Evolutionary conservation across 306 rosid species (phyloP), one percentile per base, ranked within the genome.

Genomic region (Erythrophleum fordii): DNA sequence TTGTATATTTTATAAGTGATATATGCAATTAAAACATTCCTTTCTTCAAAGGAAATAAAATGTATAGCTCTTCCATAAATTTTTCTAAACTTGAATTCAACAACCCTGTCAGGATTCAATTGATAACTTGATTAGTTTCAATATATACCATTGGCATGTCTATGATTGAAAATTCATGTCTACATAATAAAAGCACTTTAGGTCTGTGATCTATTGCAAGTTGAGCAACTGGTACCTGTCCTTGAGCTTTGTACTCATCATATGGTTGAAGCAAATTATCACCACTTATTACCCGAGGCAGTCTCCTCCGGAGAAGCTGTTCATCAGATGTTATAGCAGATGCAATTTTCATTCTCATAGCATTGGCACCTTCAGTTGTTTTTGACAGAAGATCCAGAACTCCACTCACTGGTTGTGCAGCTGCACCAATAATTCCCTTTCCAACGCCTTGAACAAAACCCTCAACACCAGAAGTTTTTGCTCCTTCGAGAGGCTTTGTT

Each of bases 361-460:
- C 99, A 88, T 95, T 95, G 76, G 99, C 99, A 79, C 99, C 99
- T 90, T 95, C 98, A 0, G 99, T 95, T 23, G 99, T 95, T 86
- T 95, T 95, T 56, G 98, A 95, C 80, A 95, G 84, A 82, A 95
- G 99, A 90, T 95, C 98, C 66, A 95, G 72, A 85, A 95, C 99
- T 66, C 99, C 99, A 73, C 99, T 95, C 75, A 95, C 94, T 61
- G 99, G 99, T 76, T 95, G 99, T 16, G 99, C 98, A 82, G 99
- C 99, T 49, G 94, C 99, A 73, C 99, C 99, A 65, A 95, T 93
- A 77, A 95, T 88, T 73, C 99, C 99, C 88, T 90, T 95, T 61
- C 99, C 99, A 87, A 95, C 97, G 72, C 99, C 99, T 89, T 95
- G 99, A 86, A 95, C 99, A 91, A 95, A 95, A 80, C 99, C 99